Conservation (phyloP, 495 filamentous ascomycete species). For the Annulohypoxylon maeteangense region DNA sequence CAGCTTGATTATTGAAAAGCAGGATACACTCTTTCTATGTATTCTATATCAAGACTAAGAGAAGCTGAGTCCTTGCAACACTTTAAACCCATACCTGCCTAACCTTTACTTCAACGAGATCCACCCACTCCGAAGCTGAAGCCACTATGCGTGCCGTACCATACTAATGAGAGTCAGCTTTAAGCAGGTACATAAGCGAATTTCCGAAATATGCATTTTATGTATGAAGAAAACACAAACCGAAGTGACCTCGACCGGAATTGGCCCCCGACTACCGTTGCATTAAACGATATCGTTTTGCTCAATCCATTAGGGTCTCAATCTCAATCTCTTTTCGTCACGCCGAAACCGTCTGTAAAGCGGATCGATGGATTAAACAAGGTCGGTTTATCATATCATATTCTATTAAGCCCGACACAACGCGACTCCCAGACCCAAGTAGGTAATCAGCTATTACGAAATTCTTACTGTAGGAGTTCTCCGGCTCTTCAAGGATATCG, state of each 20-base stretch:
- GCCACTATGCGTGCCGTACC: background rate
- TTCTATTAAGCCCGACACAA: background rate
- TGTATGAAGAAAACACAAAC: background rate
- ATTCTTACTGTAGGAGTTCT: background rate
- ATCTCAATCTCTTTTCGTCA: background rate
- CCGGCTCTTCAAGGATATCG: slow-evolving; percentile 15
- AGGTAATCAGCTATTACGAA: slow-evolving; percentile 1
- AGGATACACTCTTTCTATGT: too few relatives aligned
- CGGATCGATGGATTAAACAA: background rate
- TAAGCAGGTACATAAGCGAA: background rate
- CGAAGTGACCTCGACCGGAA: slow-evolving; percentile 10
- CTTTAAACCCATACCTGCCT: too few relatives aligned
- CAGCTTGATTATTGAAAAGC: background rate
- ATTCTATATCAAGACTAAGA: background rate
- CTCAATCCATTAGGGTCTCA: slow-evolving; percentile 10
- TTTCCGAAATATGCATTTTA: background rate
- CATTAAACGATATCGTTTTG: slow-evolving; percentile 6
- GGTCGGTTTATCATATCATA: slow-evolving; percentile 5
- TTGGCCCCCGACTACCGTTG: slow-evolving; percentile 10
- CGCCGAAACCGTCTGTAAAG: background rate
- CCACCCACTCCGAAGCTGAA: background rate
- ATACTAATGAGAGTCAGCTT: background rate
- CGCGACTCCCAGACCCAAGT: background rate
- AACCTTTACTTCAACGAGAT: background rate
- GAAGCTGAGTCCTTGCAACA: background rate